These are phyloP conservation scores for cucumber (Cucumis sativus) DNA, from an alignment of 306 rosid genomes.

Conservation along the genomic window DNA sequence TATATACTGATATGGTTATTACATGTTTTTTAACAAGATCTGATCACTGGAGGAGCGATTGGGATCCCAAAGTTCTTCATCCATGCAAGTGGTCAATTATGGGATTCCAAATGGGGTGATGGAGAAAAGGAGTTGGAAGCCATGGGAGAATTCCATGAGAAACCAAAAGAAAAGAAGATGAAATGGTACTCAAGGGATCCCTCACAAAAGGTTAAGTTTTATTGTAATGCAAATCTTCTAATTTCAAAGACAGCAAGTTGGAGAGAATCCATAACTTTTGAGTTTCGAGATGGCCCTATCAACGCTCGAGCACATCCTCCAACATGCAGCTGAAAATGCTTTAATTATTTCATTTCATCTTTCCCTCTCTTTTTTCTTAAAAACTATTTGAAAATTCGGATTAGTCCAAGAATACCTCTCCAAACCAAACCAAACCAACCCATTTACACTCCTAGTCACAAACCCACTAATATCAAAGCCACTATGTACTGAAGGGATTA, in stretches of 20 bases:
- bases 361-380: too few species aligned
- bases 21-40: constrained; percentile 14
- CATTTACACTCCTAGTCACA: too few species aligned
- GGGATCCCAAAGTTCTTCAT: constrained; percentile 53
- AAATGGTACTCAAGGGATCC: constrained; percentile 63
- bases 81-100: constrained; percentile 62
- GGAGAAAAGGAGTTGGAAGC: constrained; percentile 33
- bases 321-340: too few species aligned
- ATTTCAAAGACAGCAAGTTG: constrained; percentile 61
- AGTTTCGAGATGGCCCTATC: too few species aligned
- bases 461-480: constrained; percentile 19
- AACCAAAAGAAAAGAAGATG: constrained; percentile 42
- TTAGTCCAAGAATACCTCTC: too few species aligned
- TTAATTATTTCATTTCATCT: too few species aligned
- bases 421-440: too few species aligned
- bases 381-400: too few species aligned
- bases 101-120: constrained; percentile 38
- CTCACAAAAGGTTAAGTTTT: constrained; percentile 30
- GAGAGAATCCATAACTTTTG: constrained; percentile 66
- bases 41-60: constrained; percentile 38
- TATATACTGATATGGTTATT: too few species aligned
- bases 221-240: constrained; percentile 55
- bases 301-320: too few species aligned
- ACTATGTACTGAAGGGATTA: constrained; percentile 47
- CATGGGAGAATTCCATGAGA: constrained; percentile 48